Evolutionary conservation across 495 filamentous ascomycete genomes (phyloP).

Genomic region (Aspergillus sparsus): DNA sequence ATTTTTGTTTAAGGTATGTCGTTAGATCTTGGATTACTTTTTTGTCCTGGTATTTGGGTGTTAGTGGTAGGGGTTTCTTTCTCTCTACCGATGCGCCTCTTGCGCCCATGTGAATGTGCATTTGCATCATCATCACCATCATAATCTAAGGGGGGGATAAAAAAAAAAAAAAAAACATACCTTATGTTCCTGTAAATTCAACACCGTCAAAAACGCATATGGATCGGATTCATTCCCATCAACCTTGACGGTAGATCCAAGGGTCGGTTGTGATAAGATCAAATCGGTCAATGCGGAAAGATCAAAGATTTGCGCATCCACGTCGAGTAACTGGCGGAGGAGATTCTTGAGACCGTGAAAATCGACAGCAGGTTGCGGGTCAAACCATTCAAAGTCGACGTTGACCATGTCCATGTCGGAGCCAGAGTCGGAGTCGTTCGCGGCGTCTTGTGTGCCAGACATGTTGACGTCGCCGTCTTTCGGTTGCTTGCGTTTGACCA

Average conservation of each 20-base stretch:
- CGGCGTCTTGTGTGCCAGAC: constrained; percentile 34
- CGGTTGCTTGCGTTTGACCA: constrained; percentile 55
- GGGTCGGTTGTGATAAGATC: constrained; percentile 81
- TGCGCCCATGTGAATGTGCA: not conserved
- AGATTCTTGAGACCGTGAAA: constrained; percentile 94
- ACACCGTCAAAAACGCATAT: constrained; percentile 88
- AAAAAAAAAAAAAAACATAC: constrained; percentile 30
- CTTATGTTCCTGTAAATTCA: constrained; percentile 80
- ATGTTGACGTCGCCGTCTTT: constrained; percentile 50
- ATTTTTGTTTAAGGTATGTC: constrained; percentile 67
- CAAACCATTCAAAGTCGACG: constrained; percentile 98
- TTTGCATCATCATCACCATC: not conserved
- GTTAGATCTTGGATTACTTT: constrained; percentile 67
- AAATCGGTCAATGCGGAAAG: constrained; percentile 83
- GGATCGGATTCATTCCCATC: constrained; percentile 93
- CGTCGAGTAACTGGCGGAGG: constrained; percentile 90
- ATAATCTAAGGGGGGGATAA: not conserved
- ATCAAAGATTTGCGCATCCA: constrained; percentile 80
- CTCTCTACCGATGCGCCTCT: not conserved
- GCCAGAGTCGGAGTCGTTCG: constrained; percentile 38
- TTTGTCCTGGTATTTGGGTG: constrained; percentile 52
- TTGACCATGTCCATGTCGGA: constrained; percentile 87
- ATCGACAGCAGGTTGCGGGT: constrained; percentile 84
- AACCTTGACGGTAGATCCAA: constrained; percentile 94
- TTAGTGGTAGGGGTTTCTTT: not conserved